A percentile compares a stretch with the other conserved stretches of the same genome.
phyloP scores from a whole-genome alignment of 2,329 filamentous ascomycete species.

The Tolypocladium inflatum region DNA sequence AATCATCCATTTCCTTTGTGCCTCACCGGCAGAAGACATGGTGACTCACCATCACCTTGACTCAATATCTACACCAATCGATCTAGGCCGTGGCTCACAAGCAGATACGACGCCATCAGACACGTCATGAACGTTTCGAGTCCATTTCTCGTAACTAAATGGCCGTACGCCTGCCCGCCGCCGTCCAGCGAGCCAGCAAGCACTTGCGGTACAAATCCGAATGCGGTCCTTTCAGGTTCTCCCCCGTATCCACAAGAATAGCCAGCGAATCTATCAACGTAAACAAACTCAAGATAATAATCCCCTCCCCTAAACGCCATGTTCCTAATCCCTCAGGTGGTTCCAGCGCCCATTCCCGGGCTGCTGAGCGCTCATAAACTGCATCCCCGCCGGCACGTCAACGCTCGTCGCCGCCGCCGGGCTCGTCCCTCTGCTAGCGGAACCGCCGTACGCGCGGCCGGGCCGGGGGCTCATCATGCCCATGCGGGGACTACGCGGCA shows the following conservation, averaged over 20 bases:
- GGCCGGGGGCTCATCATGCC: slow-evolving; percentile 42
- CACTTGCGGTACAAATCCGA: not conserved
- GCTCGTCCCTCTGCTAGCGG: slow-evolving; percentile 40
- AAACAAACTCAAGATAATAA: not conserved
- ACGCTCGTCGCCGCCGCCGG: slow-evolving; percentile 27
- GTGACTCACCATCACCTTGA: not conserved
- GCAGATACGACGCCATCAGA: not conserved
- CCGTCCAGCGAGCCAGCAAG: not conserved
- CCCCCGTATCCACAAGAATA: not conserved
- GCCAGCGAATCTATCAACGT: not conserved
- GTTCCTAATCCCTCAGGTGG: slow-evolving; percentile 30
- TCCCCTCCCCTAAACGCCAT: not conserved
- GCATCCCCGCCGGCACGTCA: slow-evolving; percentile 25
- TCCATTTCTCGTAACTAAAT: not conserved
- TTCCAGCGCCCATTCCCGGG: slow-evolving; percentile 31
- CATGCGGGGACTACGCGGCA: slow-evolving; percentile 47
- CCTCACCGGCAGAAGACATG: not conserved
- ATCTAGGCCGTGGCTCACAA: not conserved
- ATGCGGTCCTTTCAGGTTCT: not conserved
- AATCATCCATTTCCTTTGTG: not conserved
- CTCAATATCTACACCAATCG: not conserved
- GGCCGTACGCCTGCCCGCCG: not conserved
- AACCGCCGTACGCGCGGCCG: slow-evolving; percentile 22
- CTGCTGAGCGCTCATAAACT: slow-evolving; percentile 25
- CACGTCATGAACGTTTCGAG: not conserved